Base-by-base conservation (phyloP, 1,139 yeast species). In the Scheffersomyces segobiensis region DNA sequence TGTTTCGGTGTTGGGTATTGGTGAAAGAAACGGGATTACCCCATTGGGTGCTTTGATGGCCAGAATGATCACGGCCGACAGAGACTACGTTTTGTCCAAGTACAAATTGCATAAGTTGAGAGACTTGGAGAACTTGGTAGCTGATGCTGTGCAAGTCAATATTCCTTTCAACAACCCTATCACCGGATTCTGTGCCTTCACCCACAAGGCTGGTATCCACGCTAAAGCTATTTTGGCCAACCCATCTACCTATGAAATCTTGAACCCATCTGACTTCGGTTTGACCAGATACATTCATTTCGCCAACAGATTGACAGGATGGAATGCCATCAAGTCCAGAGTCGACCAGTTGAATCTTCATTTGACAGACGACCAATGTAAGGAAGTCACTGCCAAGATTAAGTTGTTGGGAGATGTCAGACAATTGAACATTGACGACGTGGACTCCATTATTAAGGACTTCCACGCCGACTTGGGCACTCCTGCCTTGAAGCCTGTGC, bases 1-100 rank as follows among this genome's bases (percentile, higher is more conserved):
- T 67, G 85, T 84, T 7, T 82, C 85, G 42, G 86, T 84, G 46
- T 77, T 84, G 69, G 87, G 87, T 56, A 84, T 84, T 60, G 87
- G 87, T 65, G 87, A 84, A 73, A 79, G 87, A 72, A 84, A 84
- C 67, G 87, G 87, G 62, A 84, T 84, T 65, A 84, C 86, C 47
- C 87, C 87, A 22, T 73, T 84, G 62, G 87, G 87, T 57, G 87
- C 86, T n/a, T 79, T 84, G 65, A 84, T 84, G 85, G 86, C 87
- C 50, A 76, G 87, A 69, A 84, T 84, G 87, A 83, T 84, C 63
- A 85, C 86, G 57, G 86, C 87, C 55, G 85, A 83, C 69, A 79
- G 87, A 60, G 85, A 82, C 61, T 84, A 84, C 65, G 87, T 84
- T 56, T 75, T 82, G 66, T 81, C 86, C 62, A 84, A 84, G 71